Evolutionary conservation across 2,329 filamentous ascomycete species (phyloP).

Genomic region (Apiospora arundinis): DNA sequence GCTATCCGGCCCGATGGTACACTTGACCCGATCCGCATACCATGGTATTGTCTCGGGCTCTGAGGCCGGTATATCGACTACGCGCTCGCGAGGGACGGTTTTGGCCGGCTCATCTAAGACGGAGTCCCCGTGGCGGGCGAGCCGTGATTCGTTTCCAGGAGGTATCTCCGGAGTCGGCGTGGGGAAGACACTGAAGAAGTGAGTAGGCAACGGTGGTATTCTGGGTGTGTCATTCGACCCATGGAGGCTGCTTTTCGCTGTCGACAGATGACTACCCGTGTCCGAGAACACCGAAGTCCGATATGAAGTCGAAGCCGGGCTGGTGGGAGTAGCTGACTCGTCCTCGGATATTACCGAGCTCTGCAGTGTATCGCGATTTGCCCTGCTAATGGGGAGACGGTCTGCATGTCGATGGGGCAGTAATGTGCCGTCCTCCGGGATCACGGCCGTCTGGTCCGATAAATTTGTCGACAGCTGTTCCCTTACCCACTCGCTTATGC

Average conservation of each 20-base stretch:
- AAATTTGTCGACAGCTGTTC: conserved; percentile 17
- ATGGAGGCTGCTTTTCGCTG: not conserved
- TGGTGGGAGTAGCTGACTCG: conserved; percentile 6
- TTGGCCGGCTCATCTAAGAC: not conserved
- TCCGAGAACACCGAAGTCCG: conserved; percentile 19
- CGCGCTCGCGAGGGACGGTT: not conserved
- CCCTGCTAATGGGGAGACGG: not conserved
- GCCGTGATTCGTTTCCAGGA: not conserved
- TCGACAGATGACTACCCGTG: not conserved
- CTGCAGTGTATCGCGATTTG: not conserved
- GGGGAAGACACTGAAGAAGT: not conserved
- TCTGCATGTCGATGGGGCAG: not conserved
- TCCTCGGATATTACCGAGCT: not conserved
- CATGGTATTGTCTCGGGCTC: conserved; percentile 1
- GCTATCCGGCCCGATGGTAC: conserved; percentile 43
- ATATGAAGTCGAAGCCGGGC: conserved; percentile 13
- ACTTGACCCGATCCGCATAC: conserved; percentile 31
- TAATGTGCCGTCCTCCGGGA: not conserved
- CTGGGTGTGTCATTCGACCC: not conserved
- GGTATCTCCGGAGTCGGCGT: not conserved
- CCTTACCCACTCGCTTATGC: conserved; percentile 23
- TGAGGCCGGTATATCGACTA: not conserved
- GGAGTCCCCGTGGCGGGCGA: not conserved
- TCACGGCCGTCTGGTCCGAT: conserved; percentile 1
- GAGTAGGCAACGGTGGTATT: conserved; percentile 7